Conservation (phyloP, 495 filamentous ascomycete genomes). For the Aspergillus panamensis region DNA sequence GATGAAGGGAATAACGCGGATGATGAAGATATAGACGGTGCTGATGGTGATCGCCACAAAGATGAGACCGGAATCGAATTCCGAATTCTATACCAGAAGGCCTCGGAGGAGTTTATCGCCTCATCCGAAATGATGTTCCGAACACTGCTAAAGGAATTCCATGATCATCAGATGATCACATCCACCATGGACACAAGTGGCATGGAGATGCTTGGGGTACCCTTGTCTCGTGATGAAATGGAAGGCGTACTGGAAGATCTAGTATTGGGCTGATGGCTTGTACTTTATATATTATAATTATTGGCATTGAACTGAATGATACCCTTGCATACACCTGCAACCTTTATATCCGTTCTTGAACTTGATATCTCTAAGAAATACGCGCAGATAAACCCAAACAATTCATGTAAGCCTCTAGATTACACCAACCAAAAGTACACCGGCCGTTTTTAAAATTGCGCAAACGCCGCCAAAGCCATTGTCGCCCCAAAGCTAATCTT, state of each 20-base stretch:
- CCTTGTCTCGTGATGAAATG: conserved; percentile 83
- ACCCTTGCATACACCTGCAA: conserved; percentile 29
- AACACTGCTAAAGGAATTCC: conserved; percentile 92
- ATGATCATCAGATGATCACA: conserved; percentile 95
- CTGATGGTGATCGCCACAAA: conserved; percentile 22
- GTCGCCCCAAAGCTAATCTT: conserved; percentile 74
- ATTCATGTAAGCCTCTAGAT: neutral
- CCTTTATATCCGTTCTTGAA: neutral
- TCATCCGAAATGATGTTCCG: conserved; percentile 94
- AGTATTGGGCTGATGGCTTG: conserved; percentile 38
- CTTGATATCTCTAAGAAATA: neutral
- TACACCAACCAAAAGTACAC: neutral
- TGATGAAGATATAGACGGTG: conserved; percentile 44
- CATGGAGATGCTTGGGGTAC: conserved; percentile 79
- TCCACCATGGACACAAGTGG: conserved; percentile 80
- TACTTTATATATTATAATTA: conserved; percentile 11
- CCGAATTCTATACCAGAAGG: conserved; percentile 85
- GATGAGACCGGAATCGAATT: conserved; percentile 73
- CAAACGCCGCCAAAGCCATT: conserved; percentile 76
- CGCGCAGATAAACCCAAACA: too few species aligned
- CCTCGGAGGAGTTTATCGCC: conserved; percentile 93
- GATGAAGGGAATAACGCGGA: conserved; percentile 46
- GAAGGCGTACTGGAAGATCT: conserved; percentile 87
- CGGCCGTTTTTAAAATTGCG: conserved; percentile 34
- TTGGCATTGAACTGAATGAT: conserved; percentile 19